Conservation (phyloP, 2,329 filamentous ascomycete genomes). For the Fusarium penzigii region DNA sequence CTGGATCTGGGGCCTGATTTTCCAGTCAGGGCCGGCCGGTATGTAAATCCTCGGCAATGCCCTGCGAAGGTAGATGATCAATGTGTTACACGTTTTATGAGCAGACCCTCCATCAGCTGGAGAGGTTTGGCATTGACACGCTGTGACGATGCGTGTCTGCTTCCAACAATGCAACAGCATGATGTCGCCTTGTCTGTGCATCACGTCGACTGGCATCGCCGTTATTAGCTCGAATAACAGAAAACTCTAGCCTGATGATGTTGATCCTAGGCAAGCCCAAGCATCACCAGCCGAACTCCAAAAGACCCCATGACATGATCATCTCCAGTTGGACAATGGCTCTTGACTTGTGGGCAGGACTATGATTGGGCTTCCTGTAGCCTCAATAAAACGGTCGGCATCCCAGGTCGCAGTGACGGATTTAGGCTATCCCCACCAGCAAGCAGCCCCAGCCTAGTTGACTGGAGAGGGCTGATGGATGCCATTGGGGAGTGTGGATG, state of each 20-base stretch:
- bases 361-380: slow-evolving; percentile 24
- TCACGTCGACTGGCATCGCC: slow-evolving; percentile 12
- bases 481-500: no score
- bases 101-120: no score
- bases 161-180: no score
- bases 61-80: no score
- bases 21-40: no score
- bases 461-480: slow-evolving; percentile 22
- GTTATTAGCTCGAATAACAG: no score
- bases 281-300: slow-evolving; percentile 17
- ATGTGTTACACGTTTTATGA: no score
- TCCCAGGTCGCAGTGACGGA: background rate
- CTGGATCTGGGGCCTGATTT: background rate
- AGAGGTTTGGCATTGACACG: no score
- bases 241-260: slow-evolving; percentile 1
- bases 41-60: slow-evolving; percentile 2
- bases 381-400: slow-evolving; percentile 4
- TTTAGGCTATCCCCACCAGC: slow-evolving; percentile 8
- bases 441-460: slow-evolving; percentile 3
- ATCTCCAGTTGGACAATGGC: slow-evolving; percentile 27
- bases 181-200: slow-evolving; percentile 23
- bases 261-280: slow-evolving; percentile 7
- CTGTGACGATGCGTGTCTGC: no score
- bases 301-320: slow-evolving; percentile 12
- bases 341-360: slow-evolving; percentile 24